A percentile compares a stretch with the other conserved stretches of the same genome.
phyloP scores from a whole-genome alignment of 306 rosid species.

The Glycine latifolia region DNA sequence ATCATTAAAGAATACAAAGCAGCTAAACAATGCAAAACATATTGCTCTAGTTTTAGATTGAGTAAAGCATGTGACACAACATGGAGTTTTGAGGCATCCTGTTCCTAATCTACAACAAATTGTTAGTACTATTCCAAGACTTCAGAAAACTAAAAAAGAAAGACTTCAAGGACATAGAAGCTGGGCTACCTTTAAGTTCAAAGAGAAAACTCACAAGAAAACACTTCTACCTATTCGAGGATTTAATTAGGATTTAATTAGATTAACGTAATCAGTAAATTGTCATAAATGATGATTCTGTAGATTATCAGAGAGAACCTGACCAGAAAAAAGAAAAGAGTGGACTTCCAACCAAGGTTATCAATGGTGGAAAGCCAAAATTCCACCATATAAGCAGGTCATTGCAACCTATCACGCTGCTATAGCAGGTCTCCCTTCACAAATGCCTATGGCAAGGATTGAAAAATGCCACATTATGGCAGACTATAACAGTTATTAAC shows the following conservation, averaged over 20 bases:
- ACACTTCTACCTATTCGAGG: background rate
- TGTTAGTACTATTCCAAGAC: constrained; percentile 14
- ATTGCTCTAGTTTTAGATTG: constrained; percentile 24
- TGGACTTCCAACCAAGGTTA: background rate
- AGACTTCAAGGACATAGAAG: constrained; percentile 12
- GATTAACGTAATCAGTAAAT: constrained; percentile 2
- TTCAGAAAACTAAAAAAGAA: background rate
- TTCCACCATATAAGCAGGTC: too few species aligned
- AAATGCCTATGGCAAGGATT: too few species aligned
- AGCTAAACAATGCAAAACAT: background rate
- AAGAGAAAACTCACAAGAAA: constrained; percentile 16
- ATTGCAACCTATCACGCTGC: too few species aligned
- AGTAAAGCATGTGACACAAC: background rate
- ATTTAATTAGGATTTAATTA: constrained; percentile 2
- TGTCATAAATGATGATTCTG: background rate
- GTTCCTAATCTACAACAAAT: constrained; percentile 6
- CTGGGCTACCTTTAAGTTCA: constrained; percentile 7
- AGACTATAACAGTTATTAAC: too few species aligned
- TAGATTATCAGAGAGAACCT: constrained; percentile 22
- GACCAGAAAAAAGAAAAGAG: background rate
- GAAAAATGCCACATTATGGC: too few species aligned
- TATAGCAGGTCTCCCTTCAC: too few species aligned
- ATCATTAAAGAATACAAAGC: too few species aligned
- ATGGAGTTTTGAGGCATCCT: background rate
- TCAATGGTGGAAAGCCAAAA: too few species aligned